These are phyloP conservation scores for Aegilops umbellulata DNA, from an alignment of 176 grass and related monocot genomes.

Conservation along the genomic window DNA sequence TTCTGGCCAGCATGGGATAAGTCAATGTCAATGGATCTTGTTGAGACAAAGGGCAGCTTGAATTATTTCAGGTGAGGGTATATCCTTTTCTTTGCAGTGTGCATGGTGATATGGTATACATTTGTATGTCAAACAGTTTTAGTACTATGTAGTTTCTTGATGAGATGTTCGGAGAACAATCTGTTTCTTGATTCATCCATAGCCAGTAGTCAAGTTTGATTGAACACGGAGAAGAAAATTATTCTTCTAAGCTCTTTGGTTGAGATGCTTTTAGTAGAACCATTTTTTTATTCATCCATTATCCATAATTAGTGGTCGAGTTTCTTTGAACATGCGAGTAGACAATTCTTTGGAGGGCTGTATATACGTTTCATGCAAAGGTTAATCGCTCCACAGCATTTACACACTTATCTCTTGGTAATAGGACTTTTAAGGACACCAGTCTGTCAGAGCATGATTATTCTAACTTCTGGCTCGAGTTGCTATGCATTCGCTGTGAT, in stretches of 20 bases:
- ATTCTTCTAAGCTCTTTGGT: not conserved
- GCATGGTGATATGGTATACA: not conserved
- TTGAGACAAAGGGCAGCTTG: conserved; percentile 72
- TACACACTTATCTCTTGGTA: not conserved
- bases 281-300: not conserved
- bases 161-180: not conserved
- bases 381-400: not conserved
- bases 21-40: conserved; percentile 77
- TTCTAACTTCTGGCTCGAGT: not conserved
- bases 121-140: not conserved
- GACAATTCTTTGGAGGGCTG: not conserved
- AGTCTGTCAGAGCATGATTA: not conserved
- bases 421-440: not conserved
- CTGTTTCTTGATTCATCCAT: not conserved
- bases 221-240: not conserved
- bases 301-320: not conserved
- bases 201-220: not conserved
- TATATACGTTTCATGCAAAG: not conserved
- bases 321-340: not conserved
- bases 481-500: conserved; percentile 4
- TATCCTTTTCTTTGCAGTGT: not conserved
- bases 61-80: conserved; percentile 83
- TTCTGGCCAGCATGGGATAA: conserved; percentile 91
- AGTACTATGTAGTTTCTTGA: not conserved
- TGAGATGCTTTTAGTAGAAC: not conserved